Evolutionary conservation across 148 eudicot genomes (phyloP), one percentile per base, ranked within the genome.

Genomic region (Rhododendron vialii): DNA sequence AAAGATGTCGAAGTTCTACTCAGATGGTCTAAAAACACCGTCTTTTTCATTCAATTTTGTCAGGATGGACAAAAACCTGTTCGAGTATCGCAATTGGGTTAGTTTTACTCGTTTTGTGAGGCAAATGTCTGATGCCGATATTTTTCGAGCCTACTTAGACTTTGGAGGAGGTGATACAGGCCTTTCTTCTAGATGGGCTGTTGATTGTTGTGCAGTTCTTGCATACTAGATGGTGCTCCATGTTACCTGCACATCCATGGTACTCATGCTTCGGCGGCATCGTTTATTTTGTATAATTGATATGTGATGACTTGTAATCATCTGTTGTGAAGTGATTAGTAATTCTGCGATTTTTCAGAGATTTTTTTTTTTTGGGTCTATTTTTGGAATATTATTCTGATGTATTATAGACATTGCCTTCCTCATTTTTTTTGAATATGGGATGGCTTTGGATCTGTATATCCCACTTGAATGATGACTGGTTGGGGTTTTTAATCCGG

Each of bases 51-150:
- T 90, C 86, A 92, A 87, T 80, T 92, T 87, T 81, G 86, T 84
- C 26, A 89, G 94, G 71, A 89, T 92, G 90, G 90, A 91, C 82
- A 91, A 86, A 80, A 88, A 85, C 84, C 80, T 92, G 80, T 91
- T 92, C n/a, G 89, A 85, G 50, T 26, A 84, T 69, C 83, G 74
- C 5, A 88, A 89, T 63, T 88, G 91, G 91, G 87, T 83, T 15
- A 90, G 87, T 77, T 89, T 88, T 73, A 90, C 90, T 51, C 89
- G 89, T 67, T 90, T 92, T 78, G 92, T 90, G 86, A 90, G 85
- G 81, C 91, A 85, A 82, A 89, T 92, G 91, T 88, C 93, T 2
- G 91, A 85, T 86, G 48, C 87, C 18, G 84, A 85, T 76, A 82
- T 81, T 90, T 90, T 90, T 87, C 93, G 89, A 30, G 84, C 87